Evolutionary conservation across 805 yeast genomes (phyloP).

Genomic region (Ogataea salicorniae): DNA sequence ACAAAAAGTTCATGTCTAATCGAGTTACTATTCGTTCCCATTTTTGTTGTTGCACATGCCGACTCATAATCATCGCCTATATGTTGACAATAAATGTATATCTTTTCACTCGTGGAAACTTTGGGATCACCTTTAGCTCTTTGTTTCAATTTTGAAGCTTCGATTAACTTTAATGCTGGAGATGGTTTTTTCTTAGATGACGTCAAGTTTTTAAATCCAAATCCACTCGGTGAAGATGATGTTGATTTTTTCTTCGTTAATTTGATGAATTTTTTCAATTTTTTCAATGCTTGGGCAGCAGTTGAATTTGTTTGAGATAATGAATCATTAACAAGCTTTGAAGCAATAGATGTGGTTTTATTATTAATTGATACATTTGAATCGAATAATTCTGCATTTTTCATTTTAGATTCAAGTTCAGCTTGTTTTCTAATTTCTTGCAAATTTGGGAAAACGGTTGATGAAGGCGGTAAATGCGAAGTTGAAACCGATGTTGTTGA

Average conservation of each 20-base stretch:
- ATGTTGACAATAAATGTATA: slow-evolving; percentile 45
- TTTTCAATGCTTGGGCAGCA: slow-evolving; percentile 18
- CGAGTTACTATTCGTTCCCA: slow-evolving; percentile 3
- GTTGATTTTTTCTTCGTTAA: slow-evolving; percentile 3
- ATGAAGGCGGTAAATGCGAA: slow-evolving; percentile 34
- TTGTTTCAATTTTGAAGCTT: slow-evolving; percentile 37
- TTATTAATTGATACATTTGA: slow-evolving; percentile 22
- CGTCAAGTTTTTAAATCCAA: not conserved
- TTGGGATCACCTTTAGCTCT: slow-evolving; percentile 49
- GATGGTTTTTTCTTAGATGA: slow-evolving; percentile 4
- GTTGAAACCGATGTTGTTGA: slow-evolving; percentile 3
- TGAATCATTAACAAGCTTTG: slow-evolving; percentile 2
- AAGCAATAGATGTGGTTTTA: slow-evolving; percentile 8
- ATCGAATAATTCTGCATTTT: slow-evolving; percentile 12
- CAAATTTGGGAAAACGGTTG: slow-evolving; percentile 49
- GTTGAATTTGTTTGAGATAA: slow-evolving; percentile 9
- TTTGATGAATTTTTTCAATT: slow-evolving; percentile 19
- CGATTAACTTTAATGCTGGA: slow-evolving; percentile 27
- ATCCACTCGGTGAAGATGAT: slow-evolving; percentile 2
- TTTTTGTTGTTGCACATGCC: not conserved
- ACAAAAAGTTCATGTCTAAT: slow-evolving; percentile 37
- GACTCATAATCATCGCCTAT: slow-evolving; percentile 27
- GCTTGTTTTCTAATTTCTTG: slow-evolving; percentile 36
- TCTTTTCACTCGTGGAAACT: slow-evolving; percentile 38
- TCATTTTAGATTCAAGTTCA: slow-evolving; percentile 17